Conservation (phyloP, 2,329 filamentous ascomycete species). For the Diaporthe citrichinensis region DNA sequence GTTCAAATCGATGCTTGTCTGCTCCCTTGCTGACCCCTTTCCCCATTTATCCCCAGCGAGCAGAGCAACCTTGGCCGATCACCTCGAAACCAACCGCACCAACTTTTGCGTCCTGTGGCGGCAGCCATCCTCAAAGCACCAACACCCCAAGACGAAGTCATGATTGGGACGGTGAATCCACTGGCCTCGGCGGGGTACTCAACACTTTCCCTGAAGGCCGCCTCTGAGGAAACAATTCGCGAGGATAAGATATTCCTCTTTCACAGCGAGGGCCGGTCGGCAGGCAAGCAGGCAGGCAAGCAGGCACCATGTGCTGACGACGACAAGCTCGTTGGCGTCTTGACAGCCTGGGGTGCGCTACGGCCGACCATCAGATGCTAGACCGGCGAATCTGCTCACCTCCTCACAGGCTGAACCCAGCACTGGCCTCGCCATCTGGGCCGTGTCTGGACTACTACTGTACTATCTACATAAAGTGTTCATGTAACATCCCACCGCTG, state of each 20-base stretch:
- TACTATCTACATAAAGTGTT: not conserved
- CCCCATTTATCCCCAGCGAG: not conserved
- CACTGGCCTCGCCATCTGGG: not conserved
- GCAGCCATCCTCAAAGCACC: not conserved
- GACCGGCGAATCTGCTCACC: slow-evolving; percentile 4
- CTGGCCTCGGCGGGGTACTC: not conserved
- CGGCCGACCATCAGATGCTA: slow-evolving; percentile 3
- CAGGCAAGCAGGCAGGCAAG: not conserved
- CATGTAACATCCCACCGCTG: slow-evolving; percentile 19
- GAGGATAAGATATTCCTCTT: not conserved
- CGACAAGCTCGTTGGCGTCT: slow-evolving; percentile 1
- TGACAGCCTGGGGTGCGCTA: not conserved
- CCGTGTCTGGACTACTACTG: not conserved
- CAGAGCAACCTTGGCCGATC: not conserved
- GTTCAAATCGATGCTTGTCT: slow-evolving; percentile 3
- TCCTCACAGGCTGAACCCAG: slow-evolving; percentile 25
- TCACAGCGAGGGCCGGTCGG: not conserved
- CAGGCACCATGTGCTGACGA: slow-evolving; percentile 27
- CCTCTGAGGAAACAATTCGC: not conserved
- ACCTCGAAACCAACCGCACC: not conserved
- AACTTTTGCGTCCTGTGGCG: not conserved
- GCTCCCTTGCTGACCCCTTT: not conserved
- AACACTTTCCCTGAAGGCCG: not conserved
- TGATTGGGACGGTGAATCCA: not conserved
- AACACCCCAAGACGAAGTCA: not conserved